phyloP scores from a whole-genome alignment of 2,329 filamentous ascomycete genomes.

The Aspergillus amoenus region DNA sequence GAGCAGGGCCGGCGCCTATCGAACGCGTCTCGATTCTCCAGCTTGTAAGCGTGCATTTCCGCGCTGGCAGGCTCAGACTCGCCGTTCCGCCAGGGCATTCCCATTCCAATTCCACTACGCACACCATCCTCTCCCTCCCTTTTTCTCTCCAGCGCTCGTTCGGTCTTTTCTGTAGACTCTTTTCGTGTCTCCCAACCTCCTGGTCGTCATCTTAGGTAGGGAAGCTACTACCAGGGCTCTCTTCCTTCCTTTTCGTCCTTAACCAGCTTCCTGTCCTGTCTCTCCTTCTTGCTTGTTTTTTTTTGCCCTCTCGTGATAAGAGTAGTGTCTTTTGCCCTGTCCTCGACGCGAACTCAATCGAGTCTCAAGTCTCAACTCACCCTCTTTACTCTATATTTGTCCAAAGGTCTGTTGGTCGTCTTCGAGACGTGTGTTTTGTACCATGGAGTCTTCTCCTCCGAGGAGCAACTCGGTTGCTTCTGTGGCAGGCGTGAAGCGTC shows the following conservation, averaged over 20 bases:
- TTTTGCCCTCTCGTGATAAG: constrained; percentile 11
- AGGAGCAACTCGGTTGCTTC: constrained; percentile 34
- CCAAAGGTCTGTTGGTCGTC: constrained; percentile 1
- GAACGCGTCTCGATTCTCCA: constrained; percentile 37
- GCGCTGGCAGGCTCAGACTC: constrained; percentile 29
- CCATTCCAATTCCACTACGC: constrained; percentile 41
- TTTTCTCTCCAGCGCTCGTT: constrained; percentile 22
- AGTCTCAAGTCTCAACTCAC: not conserved
- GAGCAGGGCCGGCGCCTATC: constrained; percentile 39
- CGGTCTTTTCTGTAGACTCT: constrained; percentile 25
- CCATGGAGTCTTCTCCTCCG: constrained; percentile 44
- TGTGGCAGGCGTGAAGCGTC: constrained; percentile 46
- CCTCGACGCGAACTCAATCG: constrained; percentile 27
- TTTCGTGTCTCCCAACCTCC: constrained; percentile 26
- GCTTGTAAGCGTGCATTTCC: constrained; percentile 41
- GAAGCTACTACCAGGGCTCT: constrained; percentile 13
- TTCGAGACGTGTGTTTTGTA: constrained; percentile 9
- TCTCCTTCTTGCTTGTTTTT: constrained; percentile 17
- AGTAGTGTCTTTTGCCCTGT: constrained; percentile 16
- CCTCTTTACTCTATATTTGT: constrained; percentile 12
- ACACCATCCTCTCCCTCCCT: constrained; percentile 23
- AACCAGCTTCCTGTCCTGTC: constrained; percentile 15
- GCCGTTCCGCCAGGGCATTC: constrained; percentile 31
- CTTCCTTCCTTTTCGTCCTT: constrained; percentile 22
- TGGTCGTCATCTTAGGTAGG: constrained; percentile 18